phyloP scores from a whole-genome alignment of 768 basidiomycete genomes.

The Tremella yokohamensis region DNA sequence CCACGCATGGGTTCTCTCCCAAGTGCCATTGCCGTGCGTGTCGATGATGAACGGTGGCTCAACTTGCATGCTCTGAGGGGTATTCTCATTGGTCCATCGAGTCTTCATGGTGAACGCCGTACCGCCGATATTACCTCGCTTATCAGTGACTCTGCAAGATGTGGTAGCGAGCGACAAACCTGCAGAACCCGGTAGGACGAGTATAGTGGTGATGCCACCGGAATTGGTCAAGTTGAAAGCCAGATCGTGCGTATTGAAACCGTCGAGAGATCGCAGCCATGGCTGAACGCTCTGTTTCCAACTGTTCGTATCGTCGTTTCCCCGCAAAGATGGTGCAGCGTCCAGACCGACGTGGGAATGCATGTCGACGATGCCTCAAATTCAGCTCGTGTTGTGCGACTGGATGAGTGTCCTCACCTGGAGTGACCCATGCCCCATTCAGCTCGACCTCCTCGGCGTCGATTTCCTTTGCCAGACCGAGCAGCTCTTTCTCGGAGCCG shows the following conservation, averaged over 20 bases:
- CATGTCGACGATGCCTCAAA: constrained; percentile 57
- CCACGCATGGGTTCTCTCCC: constrained; percentile 60
- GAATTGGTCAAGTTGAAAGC: constrained; percentile 69
- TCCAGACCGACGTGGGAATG: constrained; percentile 77
- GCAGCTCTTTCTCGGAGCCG: constrained; percentile 56
- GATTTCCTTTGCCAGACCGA: constrained; percentile 54
- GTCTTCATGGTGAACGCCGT: constrained; percentile 76
- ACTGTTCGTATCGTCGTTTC: constrained; percentile 63
- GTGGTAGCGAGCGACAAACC: constrained; percentile 3
- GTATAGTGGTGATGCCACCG: constrained; percentile 81
- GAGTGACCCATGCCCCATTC: constrained; percentile 70
- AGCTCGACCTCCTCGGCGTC: constrained; percentile 58
- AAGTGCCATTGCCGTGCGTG: constrained; percentile 44
- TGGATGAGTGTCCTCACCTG: constrained; percentile 52
- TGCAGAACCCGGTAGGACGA: constrained; percentile 67
- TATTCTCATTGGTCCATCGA: constrained; percentile 66
- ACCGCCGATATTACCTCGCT: constrained; percentile 57
- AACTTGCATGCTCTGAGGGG: constrained; percentile 64
- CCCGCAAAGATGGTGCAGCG: constrained; percentile 59
- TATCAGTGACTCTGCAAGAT: neutral
- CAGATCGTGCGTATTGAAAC: constrained; percentile 78
- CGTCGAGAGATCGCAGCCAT: constrained; percentile 73
- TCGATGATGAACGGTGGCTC: constrained; percentile 65
- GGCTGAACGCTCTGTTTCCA: constrained; percentile 60
- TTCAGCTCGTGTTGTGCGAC: neutral